These are phyloP conservation scores for Isatis lusitanica DNA, from an alignment of 441 rosid species.

Conservation along the genomic window DNA sequence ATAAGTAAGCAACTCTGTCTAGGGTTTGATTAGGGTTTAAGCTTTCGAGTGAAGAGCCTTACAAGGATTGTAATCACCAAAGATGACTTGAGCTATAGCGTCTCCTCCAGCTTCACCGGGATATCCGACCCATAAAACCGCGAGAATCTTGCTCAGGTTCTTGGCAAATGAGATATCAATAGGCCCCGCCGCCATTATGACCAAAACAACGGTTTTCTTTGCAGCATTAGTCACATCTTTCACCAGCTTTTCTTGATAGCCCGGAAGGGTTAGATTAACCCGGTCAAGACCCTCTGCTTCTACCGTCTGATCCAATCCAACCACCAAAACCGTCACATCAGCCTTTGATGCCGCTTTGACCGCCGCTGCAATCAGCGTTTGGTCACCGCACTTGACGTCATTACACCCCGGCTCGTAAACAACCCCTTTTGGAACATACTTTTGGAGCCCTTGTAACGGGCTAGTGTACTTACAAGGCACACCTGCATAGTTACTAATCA, in stretches of 20 bases:
- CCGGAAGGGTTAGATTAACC: constrained; percentile 43
- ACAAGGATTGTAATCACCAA: constrained; percentile 58
- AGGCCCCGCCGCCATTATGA: constrained; percentile 53
- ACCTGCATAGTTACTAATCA: constrained; percentile 56
- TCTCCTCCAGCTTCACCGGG: constrained; percentile 61
- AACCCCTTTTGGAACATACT: constrained; percentile 10
- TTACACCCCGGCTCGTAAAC: constrained; percentile 39
- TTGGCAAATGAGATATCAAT: constrained; percentile 46
- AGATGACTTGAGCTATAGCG: constrained; percentile 55
- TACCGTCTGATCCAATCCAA: constrained; percentile 41
- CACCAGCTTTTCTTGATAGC: constrained; percentile 43
- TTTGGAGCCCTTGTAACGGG: constrained; percentile 39
- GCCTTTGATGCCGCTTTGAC: constrained; percentile 32
- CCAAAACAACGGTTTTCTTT: constrained; percentile 46
- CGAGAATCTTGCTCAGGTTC: constrained; percentile 29
- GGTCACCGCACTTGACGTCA: constrained; percentile 40
- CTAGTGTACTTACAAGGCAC: constrained; percentile 41
- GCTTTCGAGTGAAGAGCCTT: neutral
- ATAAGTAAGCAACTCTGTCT: neutral
- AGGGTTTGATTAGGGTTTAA: neutral
- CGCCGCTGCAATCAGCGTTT: constrained; percentile 37
- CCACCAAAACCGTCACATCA: constrained; percentile 46
- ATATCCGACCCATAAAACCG: constrained; percentile 54
- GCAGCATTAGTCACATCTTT: constrained; percentile 39
- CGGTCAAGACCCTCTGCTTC: constrained; percentile 53